Evolutionary conservation across 331 rosid genomes (phyloP).

Genomic region (Pyracantha coccinea): DNA sequence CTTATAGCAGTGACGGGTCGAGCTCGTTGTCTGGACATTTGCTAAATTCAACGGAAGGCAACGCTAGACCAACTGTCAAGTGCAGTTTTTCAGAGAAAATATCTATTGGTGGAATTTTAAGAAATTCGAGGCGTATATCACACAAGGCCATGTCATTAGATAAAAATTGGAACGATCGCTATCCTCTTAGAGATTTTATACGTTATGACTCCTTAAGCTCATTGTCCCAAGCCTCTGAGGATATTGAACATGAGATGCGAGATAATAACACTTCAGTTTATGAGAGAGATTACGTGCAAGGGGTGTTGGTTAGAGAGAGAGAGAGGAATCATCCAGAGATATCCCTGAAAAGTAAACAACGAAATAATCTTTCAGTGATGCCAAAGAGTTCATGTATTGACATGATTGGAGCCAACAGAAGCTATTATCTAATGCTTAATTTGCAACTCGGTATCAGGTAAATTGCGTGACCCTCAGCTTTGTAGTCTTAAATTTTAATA

Average conservation of each 20-base stretch:
- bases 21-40: slow-evolving; percentile 12
- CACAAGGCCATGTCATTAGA: slow-evolving; percentile 29
- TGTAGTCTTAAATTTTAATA: neutral
- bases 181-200: slow-evolving; percentile 25
- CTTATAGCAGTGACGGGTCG: slow-evolving; percentile 16
- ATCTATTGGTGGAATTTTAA: slow-evolving; percentile 25
- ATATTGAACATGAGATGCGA: slow-evolving; percentile 27
- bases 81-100: slow-evolving; percentile 49
- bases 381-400: slow-evolving; percentile 45
- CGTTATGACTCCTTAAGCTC: slow-evolving; percentile 22
- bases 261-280: slow-evolving; percentile 30
- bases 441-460: slow-evolving; percentile 96
- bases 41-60: slow-evolving; percentile 23
- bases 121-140: slow-evolving; percentile 38
- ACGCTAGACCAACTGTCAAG: slow-evolving; percentile 32
- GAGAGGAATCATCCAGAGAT: slow-evolving; percentile 26
- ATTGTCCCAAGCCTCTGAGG: slow-evolving; percentile 25
- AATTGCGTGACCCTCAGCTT: slow-evolving; percentile 6
- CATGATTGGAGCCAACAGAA: slow-evolving; percentile 29
- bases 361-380: slow-evolving; percentile 29
- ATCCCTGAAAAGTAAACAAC: slow-evolving; percentile 30
- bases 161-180: slow-evolving; percentile 16
- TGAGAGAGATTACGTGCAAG: slow-evolving; percentile 81
- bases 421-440: slow-evolving; percentile 65
- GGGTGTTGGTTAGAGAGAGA: slow-evolving; percentile 69